Evolutionary conservation across 2,329 filamentous ascomycete species (phyloP).

Genomic region (Drechslera avenae): DNA sequence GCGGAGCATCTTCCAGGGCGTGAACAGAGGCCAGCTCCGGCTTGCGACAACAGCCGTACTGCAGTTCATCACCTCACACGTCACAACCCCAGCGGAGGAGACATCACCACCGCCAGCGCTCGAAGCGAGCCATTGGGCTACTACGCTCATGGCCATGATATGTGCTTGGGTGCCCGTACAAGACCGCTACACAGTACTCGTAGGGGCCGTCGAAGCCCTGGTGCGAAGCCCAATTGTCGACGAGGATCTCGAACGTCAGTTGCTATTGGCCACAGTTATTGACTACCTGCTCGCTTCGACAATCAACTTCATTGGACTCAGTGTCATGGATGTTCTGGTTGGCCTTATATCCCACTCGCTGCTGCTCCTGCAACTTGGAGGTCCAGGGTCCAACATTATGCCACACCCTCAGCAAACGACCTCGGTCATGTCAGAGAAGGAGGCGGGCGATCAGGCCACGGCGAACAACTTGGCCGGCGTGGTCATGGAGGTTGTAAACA

Average conservation of each 20-base stretch:
- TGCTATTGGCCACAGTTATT: slow-evolving; percentile 77
- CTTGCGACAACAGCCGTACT: slow-evolving; percentile 75
- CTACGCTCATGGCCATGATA: slow-evolving; percentile 78
- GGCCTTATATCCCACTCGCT: slow-evolving; percentile 84
- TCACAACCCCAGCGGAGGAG: slow-evolving; percentile 35
- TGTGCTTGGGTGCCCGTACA: slow-evolving; percentile 91
- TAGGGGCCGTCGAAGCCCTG: slow-evolving; percentile 79
- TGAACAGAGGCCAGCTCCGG: slow-evolving; percentile 81
- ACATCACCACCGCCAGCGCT: slow-evolving; percentile 51
- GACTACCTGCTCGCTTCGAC: slow-evolving; percentile 83
- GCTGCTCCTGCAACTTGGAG: slow-evolving; percentile 70
- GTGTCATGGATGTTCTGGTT: slow-evolving; percentile 91
- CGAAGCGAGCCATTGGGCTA: slow-evolving; percentile 73
- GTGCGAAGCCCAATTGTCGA: slow-evolving; percentile 71
- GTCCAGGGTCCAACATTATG: slow-evolving; percentile 47
- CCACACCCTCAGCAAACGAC: slow-evolving; percentile 48
- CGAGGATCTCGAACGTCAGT: slow-evolving; percentile 72
- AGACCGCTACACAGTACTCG: slow-evolving; percentile 87
- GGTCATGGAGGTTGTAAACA: slow-evolving; percentile 50
- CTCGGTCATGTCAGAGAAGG: slow-evolving; percentile 33
- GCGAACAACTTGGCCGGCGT: slow-evolving; percentile 31
- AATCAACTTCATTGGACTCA: slow-evolving; percentile 91
- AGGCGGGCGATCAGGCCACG: slow-evolving; percentile 18
- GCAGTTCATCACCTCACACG: slow-evolving; percentile 65
- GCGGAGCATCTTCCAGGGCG: slow-evolving; percentile 81